Conservation (phyloP, 2,329 filamentous ascomycete species). For the Colletotrichum limetticola region DNA sequence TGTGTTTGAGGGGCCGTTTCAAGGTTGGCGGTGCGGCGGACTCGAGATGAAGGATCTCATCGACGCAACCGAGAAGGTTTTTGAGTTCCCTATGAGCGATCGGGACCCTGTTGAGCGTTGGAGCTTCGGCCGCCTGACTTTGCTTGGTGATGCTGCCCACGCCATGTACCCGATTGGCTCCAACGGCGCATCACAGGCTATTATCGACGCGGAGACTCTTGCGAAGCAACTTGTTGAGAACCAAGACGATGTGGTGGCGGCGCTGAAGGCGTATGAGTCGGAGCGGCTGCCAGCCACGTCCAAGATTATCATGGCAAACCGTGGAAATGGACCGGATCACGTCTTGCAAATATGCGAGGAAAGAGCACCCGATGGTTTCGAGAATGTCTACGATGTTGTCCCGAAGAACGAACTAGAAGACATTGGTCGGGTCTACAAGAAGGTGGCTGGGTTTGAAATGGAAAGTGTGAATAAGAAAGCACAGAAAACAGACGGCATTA, state of each 20-base stretch:
- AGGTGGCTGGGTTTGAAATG: slow-evolving; percentile 26
- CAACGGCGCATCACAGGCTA: slow-evolving; percentile 34
- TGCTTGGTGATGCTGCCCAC: slow-evolving; percentile 36
- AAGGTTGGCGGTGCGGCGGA: slow-evolving; percentile 9
- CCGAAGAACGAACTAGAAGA: slow-evolving; percentile 14
- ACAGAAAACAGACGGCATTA: not conserved
- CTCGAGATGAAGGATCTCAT: slow-evolving; percentile 20
- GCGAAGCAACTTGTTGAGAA: slow-evolving; percentile 1
- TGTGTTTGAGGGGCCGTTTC: slow-evolving; percentile 13
- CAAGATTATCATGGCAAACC: slow-evolving; percentile 15
- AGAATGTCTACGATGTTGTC: slow-evolving; percentile 19
- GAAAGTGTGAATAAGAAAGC: slow-evolving; percentile 16
- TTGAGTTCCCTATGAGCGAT: slow-evolving; percentile 34
- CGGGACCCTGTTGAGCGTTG: slow-evolving; percentile 33
- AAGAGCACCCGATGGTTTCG: slow-evolving; percentile 13
- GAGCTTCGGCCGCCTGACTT: slow-evolving; percentile 35
- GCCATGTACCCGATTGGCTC: slow-evolving; percentile 37
- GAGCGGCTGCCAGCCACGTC: slow-evolving; percentile 18
- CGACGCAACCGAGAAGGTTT: slow-evolving; percentile 14
- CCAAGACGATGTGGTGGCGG: not conserved
- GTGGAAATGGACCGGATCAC: slow-evolving; percentile 20
- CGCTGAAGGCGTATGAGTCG: slow-evolving; percentile 15
- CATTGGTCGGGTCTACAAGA: slow-evolving; percentile 17
- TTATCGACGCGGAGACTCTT: slow-evolving; percentile 22
- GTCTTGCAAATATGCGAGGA: slow-evolving; percentile 22